These are phyloP conservation scores for Tylopilus sp. DNA, from an alignment of 768 basidiomycete species.

Conservation along the genomic window DNA sequence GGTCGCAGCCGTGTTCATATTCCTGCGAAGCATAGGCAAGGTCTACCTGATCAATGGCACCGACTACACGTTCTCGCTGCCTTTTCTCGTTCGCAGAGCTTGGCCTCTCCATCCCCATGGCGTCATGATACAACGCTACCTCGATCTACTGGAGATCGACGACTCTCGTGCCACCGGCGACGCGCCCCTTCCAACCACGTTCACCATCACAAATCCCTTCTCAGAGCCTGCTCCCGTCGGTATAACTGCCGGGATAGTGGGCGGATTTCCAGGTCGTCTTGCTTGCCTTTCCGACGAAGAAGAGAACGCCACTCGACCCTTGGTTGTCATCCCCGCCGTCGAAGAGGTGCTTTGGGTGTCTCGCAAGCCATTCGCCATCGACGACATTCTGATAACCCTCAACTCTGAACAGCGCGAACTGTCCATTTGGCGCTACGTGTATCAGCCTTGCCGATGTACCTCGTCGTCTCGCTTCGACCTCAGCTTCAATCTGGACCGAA, in stretches of 20 bases:
- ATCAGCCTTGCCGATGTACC: constrained; percentile 41
- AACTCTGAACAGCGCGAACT: constrained; percentile 50
- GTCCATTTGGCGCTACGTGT: constrained; percentile 72
- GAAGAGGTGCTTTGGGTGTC: constrained; percentile 68
- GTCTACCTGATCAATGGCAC: constrained; percentile 68
- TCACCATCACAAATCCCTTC: constrained; percentile 73
- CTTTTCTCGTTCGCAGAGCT: constrained; percentile 74
- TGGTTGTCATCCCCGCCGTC: constrained; percentile 54
- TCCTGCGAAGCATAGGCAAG: constrained; percentile 70
- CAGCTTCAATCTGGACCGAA: constrained; percentile 61
- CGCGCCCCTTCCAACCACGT: constrained; percentile 71
- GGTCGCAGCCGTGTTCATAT: constrained; percentile 68
- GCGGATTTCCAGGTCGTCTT: constrained; percentile 33
- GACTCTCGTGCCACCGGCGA: constrained; percentile 68
- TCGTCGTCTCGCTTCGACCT: constrained; percentile 53
- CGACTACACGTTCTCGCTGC: constrained; percentile 75
- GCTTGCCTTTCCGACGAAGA: constrained; percentile 52
- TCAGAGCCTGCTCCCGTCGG: constrained; percentile 73
- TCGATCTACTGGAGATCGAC: constrained; percentile 62
- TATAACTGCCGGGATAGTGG: constrained; percentile 57
- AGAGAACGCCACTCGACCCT: constrained; percentile 46
- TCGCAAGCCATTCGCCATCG: constrained; percentile 37
- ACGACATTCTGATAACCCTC: constrained; percentile 57
- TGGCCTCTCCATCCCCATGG: constrained; percentile 81
- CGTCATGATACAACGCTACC: constrained; percentile 70